These are phyloP conservation scores for Polyporus tsugae DNA, from an alignment of 1,284 basidiomycete species.

Conservation along the genomic window DNA sequence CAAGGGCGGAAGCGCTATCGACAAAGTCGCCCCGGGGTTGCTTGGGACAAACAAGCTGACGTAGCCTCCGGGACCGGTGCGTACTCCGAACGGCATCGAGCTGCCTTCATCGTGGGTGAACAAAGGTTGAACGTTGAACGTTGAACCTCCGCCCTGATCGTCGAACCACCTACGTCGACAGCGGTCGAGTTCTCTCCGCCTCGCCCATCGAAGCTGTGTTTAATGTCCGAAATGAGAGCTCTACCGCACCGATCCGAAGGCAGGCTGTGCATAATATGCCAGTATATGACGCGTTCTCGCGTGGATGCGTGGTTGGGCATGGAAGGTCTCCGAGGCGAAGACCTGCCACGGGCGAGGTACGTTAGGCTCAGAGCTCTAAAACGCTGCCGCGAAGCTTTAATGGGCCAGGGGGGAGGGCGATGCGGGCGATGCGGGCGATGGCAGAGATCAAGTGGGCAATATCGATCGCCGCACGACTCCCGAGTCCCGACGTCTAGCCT, in stretches of 20 bases:
- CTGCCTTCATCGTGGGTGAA: not conserved
- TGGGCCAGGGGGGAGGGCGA: not conserved
- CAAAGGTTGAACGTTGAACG: not conserved
- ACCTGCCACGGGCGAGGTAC: not conserved
- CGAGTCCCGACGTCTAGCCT: not conserved
- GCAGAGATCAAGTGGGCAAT: not conserved
- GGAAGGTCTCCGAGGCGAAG: not conserved
- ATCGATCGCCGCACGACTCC: not conserved
- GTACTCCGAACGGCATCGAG: not conserved
- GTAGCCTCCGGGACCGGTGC: not conserved
- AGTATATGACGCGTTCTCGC: not conserved
- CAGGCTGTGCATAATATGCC: not conserved
- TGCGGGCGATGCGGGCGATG: not conserved
- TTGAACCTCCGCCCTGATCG: not conserved
- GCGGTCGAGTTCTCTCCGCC: not conserved
- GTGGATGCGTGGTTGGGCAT: not conserved
- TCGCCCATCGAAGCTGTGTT: not conserved
- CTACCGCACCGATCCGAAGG: not conserved
- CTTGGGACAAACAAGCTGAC: not conserved
- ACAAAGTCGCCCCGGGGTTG: not conserved
- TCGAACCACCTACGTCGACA: not conserved
- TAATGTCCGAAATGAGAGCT: not conserved
- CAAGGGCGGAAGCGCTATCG: not conserved
- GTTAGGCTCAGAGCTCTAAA: not conserved
- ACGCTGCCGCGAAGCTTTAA: constrained; percentile 2